Evolutionary conservation across 2,329 filamentous ascomycete genomes (phyloP).

Genomic region (Colletotrichum chrysophilum): DNA sequence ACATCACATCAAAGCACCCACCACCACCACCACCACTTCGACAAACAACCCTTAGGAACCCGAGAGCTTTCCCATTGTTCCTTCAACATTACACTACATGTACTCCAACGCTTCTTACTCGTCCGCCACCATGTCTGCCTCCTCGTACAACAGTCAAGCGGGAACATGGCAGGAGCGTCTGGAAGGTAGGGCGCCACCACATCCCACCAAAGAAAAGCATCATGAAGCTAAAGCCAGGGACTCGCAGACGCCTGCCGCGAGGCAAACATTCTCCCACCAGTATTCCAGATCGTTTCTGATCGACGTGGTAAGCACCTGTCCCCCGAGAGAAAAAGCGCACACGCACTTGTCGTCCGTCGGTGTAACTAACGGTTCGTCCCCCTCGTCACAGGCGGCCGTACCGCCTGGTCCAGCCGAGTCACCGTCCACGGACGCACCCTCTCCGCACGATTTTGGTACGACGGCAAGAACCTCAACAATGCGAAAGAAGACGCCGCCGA

Average conservation of each 20-base stretch:
- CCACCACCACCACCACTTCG: neutral
- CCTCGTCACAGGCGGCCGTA: constrained; percentile 74
- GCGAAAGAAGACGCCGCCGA: constrained; percentile 92
- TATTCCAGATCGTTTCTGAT: constrained; percentile 77
- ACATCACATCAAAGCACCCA: neutral
- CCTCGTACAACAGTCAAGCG: constrained; percentile 19
- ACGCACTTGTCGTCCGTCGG: neutral
- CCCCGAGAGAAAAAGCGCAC: neutral
- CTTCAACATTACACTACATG: constrained; percentile 10
- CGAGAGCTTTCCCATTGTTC: neutral
- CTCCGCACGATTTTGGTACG: constrained; percentile 88
- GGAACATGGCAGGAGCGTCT: constrained; percentile 61
- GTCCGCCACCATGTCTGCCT: constrained; percentile 19
- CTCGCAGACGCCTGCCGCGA: constrained; percentile 61
- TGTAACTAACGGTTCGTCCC: neutral
- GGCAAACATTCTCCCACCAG: constrained; percentile 57
- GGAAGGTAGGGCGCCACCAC: constrained; percentile 47
- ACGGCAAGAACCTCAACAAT: constrained; percentile 86
- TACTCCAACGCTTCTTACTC: constrained; percentile 18
- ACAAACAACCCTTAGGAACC: neutral
- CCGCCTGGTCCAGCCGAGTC: constrained; percentile 87
- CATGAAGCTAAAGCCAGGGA: constrained; percentile 10
- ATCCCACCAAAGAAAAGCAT: neutral
- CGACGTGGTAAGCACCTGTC: constrained; percentile 64
- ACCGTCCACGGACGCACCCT: constrained; percentile 70